Conservation (phyloP, 768 basidiomycete genomes). For the Lactarius quietus region DNA sequence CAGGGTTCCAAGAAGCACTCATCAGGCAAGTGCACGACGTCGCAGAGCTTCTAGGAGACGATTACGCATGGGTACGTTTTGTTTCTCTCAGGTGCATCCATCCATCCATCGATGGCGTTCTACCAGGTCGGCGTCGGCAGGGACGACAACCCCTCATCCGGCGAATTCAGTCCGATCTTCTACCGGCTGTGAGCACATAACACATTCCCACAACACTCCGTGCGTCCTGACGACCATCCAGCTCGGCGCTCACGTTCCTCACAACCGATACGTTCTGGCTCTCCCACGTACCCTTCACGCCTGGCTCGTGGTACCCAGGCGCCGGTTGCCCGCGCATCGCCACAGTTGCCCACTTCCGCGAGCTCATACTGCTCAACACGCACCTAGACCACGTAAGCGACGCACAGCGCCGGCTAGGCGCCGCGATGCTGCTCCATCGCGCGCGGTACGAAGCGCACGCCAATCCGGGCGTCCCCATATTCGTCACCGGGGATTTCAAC, state of each 20-base stretch:
- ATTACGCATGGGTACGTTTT: conserved; percentile 55
- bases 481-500: conserved; percentile 56
- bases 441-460: conserved; percentile 45
- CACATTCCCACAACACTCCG: not conserved
- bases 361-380: conserved; percentile 47
- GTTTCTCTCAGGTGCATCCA: not conserved
- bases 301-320: conserved; percentile 46
- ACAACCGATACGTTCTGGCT: conserved; percentile 53
- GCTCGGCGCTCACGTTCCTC: conserved; percentile 37
- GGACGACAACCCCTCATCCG: conserved; percentile 51
- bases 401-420: conserved; percentile 46
- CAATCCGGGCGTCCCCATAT: conserved; percentile 35
- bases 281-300: conserved; percentile 50
- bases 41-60: conserved; percentile 47
- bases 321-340: conserved; percentile 50
- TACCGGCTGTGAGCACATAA: conserved; percentile 41
- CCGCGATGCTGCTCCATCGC: conserved; percentile 48
- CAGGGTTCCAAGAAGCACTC: conserved; percentile 54
- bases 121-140: conserved; percentile 55
- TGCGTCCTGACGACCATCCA: conserved; percentile 12
- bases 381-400: conserved; percentile 56
- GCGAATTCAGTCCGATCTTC: conserved; percentile 63
- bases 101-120: not conserved
- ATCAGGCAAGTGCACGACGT: conserved; percentile 56
- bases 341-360: conserved; percentile 42